Percentiles rank a stretch among this genome's conserved stretches.
These are phyloP conservation scores for Uromyces viciae-fabae DNA, from an alignment of 1,284 basidiomycete genomes.

Conservation along the genomic window DNA sequence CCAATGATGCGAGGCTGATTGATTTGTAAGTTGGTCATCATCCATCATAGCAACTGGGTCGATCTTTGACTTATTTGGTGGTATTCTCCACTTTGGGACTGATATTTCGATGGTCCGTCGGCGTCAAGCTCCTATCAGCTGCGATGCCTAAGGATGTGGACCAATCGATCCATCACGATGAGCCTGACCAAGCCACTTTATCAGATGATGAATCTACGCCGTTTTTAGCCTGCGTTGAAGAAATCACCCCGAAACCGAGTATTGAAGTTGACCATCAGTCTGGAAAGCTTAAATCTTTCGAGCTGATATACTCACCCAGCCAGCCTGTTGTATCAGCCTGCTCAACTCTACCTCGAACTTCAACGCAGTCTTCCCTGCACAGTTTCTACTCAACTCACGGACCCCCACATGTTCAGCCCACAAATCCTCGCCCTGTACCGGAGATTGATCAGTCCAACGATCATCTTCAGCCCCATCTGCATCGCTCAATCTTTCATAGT, in stretches of 20 bases:
- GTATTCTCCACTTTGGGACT: conserved; percentile 58
- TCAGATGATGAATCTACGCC: conserved; percentile 17
- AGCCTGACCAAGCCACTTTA: conserved; percentile 18
- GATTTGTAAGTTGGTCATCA: no score
- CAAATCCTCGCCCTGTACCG: neutral
- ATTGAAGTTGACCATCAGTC: neutral
- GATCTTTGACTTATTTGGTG: conserved; percentile 54
- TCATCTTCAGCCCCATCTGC: conserved; percentile 18
- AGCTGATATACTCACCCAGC: neutral
- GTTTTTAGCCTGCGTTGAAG: neutral
- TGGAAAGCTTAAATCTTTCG: neutral
- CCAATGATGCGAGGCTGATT: no score
- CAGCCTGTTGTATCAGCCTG: neutral
- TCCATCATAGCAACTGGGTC: conserved; percentile 23
- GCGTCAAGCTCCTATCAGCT: conserved; percentile 55
- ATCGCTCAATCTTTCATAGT: conserved; percentile 35
- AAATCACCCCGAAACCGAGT: neutral
- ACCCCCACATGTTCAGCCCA: neutral
- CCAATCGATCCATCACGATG: neutral
- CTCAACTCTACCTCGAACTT: neutral
- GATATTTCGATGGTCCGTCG: conserved; percentile 57
- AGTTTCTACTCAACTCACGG: neutral
- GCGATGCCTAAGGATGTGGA: conserved; percentile 52
- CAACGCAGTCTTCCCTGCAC: neutral
- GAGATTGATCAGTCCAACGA: neutral